phyloP scores from a whole-genome alignment of 2,329 filamentous ascomycete species.

The Dactylellina leptospora region DNA sequence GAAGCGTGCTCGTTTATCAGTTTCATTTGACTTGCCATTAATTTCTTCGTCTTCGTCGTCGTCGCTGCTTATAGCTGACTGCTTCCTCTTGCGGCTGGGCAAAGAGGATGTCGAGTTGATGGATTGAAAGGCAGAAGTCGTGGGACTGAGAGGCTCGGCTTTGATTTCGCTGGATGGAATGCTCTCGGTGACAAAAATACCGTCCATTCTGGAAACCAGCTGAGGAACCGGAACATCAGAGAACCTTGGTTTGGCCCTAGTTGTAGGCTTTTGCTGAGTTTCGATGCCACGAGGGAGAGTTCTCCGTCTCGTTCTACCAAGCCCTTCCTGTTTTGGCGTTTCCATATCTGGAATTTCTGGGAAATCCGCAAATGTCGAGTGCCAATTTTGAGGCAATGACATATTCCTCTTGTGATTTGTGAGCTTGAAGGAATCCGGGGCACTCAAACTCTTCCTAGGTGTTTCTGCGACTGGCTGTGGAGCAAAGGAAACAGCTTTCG shows the following conservation, averaged over 20 bases:
- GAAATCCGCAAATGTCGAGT: not conserved
- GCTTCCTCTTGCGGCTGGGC: slow-evolving; percentile 45
- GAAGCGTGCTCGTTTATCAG: slow-evolving; percentile 66
- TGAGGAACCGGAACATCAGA: slow-evolving; percentile 27
- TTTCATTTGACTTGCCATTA: slow-evolving; percentile 58
- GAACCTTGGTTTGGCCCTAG: slow-evolving; percentile 18
- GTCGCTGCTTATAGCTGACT: slow-evolving; percentile 10
- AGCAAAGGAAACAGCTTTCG: slow-evolving; percentile 2
- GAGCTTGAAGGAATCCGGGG: not conserved
- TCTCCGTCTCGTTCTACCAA: slow-evolving; percentile 13
- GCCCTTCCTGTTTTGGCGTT: not conserved
- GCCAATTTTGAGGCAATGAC: slow-evolving; percentile 35
- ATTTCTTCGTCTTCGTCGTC: slow-evolving; percentile 31
- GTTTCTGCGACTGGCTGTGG: not conserved
- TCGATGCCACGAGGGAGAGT: slow-evolving; percentile 20
- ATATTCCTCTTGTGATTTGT: slow-evolving; percentile 35
- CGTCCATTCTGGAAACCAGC: slow-evolving; percentile 48
- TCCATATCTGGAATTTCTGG: not conserved
- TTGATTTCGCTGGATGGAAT: slow-evolving; percentile 38
- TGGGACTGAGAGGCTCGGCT: slow-evolving; percentile 33
- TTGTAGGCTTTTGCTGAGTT: slow-evolving; percentile 20
- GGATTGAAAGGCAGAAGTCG: slow-evolving; percentile 20
- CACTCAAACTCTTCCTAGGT: slow-evolving; percentile 9
- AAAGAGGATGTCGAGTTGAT: slow-evolving; percentile 5
- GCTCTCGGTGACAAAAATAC: slow-evolving; percentile 47